Base-by-base conservation (phyloP, 768 basidiomycete species). In the Nevesoporus exiguus region DNA sequence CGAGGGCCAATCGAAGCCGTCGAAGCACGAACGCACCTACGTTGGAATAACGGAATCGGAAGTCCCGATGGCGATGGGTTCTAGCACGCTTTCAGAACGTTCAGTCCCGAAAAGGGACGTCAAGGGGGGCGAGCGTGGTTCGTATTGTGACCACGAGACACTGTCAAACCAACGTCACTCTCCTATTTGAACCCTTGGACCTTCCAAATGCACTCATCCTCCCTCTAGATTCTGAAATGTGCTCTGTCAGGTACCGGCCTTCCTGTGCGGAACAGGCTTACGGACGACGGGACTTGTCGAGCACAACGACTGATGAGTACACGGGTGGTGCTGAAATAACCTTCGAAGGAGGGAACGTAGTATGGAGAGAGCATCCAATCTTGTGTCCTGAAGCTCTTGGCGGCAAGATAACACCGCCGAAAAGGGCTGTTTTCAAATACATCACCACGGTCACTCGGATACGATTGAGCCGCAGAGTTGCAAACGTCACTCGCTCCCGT, bases 261-360 rank as follows among this genome's bases (percentile, higher is more conserved):
- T 61, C 49, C 50, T 54, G 49, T 24, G 13, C 49, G 53, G 64
- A 43, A 65, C 57, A 57, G 59, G 39, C 56, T 29, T 3, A 50
- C 47, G 37, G 52, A 31, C 40, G 11, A 34, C 66, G 66, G 68
- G 17, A 60, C 5, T 56, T 70, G 4, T 68, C 68, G 65, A 49
- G 43, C 22, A 37, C 37, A 5, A 15, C 49, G 44, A 42, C 33
- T 10, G 39, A 34, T 29, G 43, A 27, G 17, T 37, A 48, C 17
- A 47, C 42, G 34, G 49, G 52, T 47, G 36, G 29, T 45, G 61
- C 41, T 59, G 56, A 63, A 68, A 61, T 61, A 64, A 58, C 64
- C 68, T 68, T 68, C 48, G 47, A 57, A 64, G 61, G 66, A 65
- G 55, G 62, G 60, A 70, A 68, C 66, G 67, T 68, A 69, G 57